Evolutionary conservation across 2,329 filamentous ascomycete genomes (phyloP).

Genomic region (Dothiorella sarmentorum): DNA sequence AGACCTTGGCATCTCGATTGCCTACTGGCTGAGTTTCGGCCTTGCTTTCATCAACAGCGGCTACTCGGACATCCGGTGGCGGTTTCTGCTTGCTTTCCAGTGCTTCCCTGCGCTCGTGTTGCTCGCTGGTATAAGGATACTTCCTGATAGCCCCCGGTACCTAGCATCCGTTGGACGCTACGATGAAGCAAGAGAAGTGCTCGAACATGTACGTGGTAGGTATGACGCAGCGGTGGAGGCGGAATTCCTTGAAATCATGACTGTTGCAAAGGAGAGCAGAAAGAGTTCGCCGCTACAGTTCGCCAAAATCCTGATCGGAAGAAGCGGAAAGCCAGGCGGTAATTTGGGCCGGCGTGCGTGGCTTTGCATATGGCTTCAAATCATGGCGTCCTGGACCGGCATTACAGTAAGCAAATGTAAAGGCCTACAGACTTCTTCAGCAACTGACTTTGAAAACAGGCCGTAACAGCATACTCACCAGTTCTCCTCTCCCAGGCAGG

Average conservation of each 20-base stretch:
- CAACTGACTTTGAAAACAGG: slow-evolving; percentile 16
- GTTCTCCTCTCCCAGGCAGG: slow-evolving; percentile 34
- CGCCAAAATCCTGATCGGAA: slow-evolving; percentile 36
- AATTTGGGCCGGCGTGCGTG: slow-evolving; percentile 41
- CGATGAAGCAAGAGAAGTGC: slow-evolving; percentile 32
- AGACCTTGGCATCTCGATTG: slow-evolving; percentile 45
- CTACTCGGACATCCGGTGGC: slow-evolving; percentile 25
- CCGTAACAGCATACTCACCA: slow-evolving; percentile 31
- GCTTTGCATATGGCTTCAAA: slow-evolving; percentile 45
- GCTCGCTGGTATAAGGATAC: slow-evolving; percentile 37
- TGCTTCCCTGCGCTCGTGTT: slow-evolving; percentile 43
- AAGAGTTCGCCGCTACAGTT: slow-evolving; percentile 40
- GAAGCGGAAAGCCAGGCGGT: slow-evolving; percentile 28
- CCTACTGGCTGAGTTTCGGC: slow-evolving; percentile 27
- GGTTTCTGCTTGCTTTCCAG: slow-evolving; percentile 37
- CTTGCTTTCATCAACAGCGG: slow-evolving; percentile 24
- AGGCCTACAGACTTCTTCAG: background rate
- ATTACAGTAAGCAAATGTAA: slow-evolving; percentile 31
- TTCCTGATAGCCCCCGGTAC: slow-evolving; percentile 47
- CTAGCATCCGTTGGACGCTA: slow-evolving; percentile 25
- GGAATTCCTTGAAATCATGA: slow-evolving; percentile 37
- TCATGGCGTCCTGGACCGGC: slow-evolving; percentile 46
- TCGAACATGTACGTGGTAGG: slow-evolving; percentile 31
- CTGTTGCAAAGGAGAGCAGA: slow-evolving; percentile 29
- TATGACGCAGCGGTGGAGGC: slow-evolving; percentile 27